phyloP scores from a whole-genome alignment of 345 rosid genomes.

The Melaleuca quinquenervia region DNA sequence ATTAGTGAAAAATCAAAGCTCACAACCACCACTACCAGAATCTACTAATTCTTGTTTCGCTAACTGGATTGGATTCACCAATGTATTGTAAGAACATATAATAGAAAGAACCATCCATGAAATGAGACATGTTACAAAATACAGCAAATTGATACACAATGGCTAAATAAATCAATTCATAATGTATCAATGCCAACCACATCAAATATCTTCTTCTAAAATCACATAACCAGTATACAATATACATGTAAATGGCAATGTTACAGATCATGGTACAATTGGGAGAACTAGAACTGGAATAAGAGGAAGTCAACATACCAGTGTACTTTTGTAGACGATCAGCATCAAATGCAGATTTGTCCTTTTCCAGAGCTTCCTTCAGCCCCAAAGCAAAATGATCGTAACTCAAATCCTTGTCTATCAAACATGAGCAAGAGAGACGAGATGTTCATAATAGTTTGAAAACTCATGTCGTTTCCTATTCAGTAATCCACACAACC shows the following conservation, averaged over 20 bases:
- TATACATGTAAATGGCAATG: background rate
- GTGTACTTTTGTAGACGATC: constrained; percentile 57
- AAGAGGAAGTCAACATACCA: constrained; percentile 17
- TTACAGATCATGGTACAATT: background rate
- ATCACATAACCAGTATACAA: background rate
- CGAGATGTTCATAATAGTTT: background rate
- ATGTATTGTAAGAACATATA: background rate
- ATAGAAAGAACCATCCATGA: background rate
- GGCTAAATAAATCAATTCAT: background rate
- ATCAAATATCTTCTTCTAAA: background rate
- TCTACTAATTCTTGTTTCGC: background rate
- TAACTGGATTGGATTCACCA: background rate
- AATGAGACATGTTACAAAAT: background rate
- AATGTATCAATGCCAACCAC: background rate
- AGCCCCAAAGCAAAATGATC: constrained; percentile 61
- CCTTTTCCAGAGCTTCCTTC: constrained; percentile 54
- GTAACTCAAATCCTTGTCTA: constrained; percentile 54
- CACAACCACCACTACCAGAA: background rate
- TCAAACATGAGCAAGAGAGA: background rate
- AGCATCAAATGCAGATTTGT: constrained; percentile 61
- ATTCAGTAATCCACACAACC: background rate
- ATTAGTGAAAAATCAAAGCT: background rate
- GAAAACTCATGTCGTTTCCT: background rate
- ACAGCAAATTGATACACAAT: background rate
- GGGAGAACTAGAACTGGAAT: background rate